These are phyloP conservation scores for Murraya paniculata DNA, from an alignment of 345 rosid genomes.

Conservation along the genomic window DNA sequence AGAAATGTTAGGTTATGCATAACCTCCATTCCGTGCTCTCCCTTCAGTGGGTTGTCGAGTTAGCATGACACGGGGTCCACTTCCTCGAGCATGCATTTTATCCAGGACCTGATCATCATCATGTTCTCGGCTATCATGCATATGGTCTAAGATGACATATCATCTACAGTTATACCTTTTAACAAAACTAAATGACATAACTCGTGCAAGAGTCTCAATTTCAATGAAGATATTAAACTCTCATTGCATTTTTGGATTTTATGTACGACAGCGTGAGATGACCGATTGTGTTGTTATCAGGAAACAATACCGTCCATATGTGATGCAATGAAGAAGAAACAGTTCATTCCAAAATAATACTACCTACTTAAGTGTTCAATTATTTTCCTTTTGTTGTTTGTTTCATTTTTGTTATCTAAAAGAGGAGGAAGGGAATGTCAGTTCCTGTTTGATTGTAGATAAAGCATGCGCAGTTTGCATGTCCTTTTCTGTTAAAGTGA, in stretches of 20 bases:
- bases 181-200: neutral
- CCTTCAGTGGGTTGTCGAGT: slow-evolving; percentile 99
- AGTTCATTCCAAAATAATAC: neutral
- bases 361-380: neutral
- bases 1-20: slow-evolving; percentile 10
- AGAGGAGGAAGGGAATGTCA: neutral
- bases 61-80: slow-evolving; percentile 81
- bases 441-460: neutral
- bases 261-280: neutral
- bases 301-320: neutral
- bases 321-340: neutral
- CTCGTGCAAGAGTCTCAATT: neutral
- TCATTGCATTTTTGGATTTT: neutral
- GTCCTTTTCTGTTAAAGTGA: neutral
- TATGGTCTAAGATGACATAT: neutral
- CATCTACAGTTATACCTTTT: neutral
- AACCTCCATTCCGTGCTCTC: slow-evolving; percentile 94
- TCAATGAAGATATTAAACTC: neutral
- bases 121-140: neutral
- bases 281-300: neutral
- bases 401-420: neutral
- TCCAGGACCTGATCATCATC: neutral
- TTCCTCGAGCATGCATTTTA: slow-evolving; percentile 77
- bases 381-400: neutral
- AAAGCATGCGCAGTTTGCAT: neutral